Conservation (phyloP, 2,329 filamentous ascomycete species). For the Curvularia sp. region DNA sequence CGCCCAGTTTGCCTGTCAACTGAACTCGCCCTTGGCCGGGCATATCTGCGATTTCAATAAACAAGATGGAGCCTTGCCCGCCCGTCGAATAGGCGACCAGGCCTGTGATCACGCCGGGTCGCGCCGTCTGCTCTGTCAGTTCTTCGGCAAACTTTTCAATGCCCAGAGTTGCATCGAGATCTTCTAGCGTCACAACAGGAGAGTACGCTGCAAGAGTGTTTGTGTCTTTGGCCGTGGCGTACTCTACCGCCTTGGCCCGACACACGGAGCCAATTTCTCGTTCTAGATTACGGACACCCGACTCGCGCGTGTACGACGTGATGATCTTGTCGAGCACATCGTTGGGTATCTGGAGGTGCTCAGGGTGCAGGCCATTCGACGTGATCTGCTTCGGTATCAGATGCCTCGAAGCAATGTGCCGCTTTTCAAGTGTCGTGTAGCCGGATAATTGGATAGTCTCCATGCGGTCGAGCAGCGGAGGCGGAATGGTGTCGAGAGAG, state of each 20-base stretch:
- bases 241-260: slow-evolving; percentile 85
- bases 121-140: slow-evolving; percentile 80
- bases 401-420: slow-evolving; percentile 90
- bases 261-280: slow-evolving; percentile 95
- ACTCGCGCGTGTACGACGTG: slow-evolving; percentile 93
- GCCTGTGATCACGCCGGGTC: slow-evolving; percentile 93
- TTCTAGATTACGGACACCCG: slow-evolving; percentile 94
- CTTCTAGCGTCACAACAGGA: slow-evolving; percentile 73
- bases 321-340: slow-evolving; percentile 95
- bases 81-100: slow-evolving; percentile 93
- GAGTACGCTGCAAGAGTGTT: slow-evolving; percentile 71
- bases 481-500: slow-evolving; percentile 89
- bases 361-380: slow-evolving; percentile 80
- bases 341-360: slow-evolving; percentile 77
- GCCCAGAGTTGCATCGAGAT: slow-evolving; percentile 89
- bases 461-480: slow-evolving; percentile 95
- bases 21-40: slow-evolving; percentile 90
- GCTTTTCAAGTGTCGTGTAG: slow-evolving; percentile 96
- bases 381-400: slow-evolving; percentile 95
- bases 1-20: slow-evolving; percentile 93
- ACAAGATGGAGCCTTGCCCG: slow-evolving; percentile 93
- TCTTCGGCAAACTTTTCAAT: slow-evolving; percentile 95
- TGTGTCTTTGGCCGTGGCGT: slow-evolving; percentile 84
- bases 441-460: slow-evolving; percentile 92
- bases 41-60: slow-evolving; percentile 98